Conservation (phyloP, 495 filamentous ascomycete genomes). For the Aspergillus funiculosus region DNA sequence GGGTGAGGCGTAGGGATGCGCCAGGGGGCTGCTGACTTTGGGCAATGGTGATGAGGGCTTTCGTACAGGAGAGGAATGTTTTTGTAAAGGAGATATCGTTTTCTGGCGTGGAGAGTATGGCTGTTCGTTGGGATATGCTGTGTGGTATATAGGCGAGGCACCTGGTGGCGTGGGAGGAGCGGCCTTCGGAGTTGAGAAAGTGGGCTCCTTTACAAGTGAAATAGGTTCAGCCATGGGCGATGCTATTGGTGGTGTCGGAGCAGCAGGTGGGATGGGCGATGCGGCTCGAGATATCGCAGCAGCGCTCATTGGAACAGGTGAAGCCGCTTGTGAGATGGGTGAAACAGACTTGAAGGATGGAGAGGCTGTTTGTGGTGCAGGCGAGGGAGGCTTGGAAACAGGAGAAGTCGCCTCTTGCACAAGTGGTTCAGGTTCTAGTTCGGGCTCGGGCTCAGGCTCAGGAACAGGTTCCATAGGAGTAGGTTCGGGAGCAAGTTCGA, state of each 20-base stretch:
- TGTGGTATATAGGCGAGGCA: conserved; percentile 16
- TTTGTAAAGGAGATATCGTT: conserved; percentile 21
- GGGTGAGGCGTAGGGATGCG: conserved; percentile 35
- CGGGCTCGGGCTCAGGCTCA: not conserved
- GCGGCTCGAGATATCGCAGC: conserved; percentile 9
- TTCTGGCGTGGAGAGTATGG: conserved; percentile 20
- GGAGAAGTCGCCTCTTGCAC: conserved; percentile 16
- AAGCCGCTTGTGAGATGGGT: conserved; percentile 14
- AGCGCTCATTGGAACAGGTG: conserved; percentile 15
- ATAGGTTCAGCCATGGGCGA: conserved; percentile 13
- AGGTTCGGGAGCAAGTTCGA: conserved; percentile 19
- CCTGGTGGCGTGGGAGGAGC: conserved; percentile 15
- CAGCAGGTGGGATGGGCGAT: conserved; percentile 16
- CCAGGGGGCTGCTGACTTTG: conserved; percentile 38
- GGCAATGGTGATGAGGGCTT: conserved; percentile 32
- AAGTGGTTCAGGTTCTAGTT: conserved; percentile 3
- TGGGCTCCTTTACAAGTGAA: conserved; percentile 4
- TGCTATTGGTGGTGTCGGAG: conserved; percentile 13
- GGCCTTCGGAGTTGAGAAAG: conserved; percentile 11
- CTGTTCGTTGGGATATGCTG: conserved; percentile 13
- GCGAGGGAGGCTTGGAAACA: conserved; percentile 14
- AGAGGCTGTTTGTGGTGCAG: conserved; percentile 8
- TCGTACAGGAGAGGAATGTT: conserved; percentile 18
- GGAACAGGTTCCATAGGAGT: not conserved
- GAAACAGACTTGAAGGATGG: conserved; percentile 14